phyloP scores from a whole-genome alignment of 208 protist genomes.

The Trypanosoma avium region DNA sequence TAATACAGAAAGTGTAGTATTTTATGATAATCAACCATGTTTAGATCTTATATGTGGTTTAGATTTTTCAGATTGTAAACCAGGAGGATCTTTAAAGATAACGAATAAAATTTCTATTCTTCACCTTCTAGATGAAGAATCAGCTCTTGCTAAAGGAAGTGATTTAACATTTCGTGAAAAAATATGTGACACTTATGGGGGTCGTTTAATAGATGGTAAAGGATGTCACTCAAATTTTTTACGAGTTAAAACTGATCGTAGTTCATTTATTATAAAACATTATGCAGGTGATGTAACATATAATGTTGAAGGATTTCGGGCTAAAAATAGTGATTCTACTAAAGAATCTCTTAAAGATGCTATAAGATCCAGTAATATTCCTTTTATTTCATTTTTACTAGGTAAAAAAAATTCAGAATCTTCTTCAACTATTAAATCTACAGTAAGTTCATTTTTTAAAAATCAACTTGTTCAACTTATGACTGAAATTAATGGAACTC shows the following conservation, averaged over 20 bases:
- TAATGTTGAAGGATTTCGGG: slow-evolving; percentile 31
- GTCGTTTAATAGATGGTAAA: slow-evolving; percentile 25
- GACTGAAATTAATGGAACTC: slow-evolving; percentile 38
- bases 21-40: slow-evolving; percentile 76
- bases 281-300: slow-evolving; percentile 60
- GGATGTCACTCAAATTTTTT: slow-evolving; percentile 32
- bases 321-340: slow-evolving; percentile 37
- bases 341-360: slow-evolving; percentile 34
- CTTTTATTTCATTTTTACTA: slow-evolving; percentile 28
- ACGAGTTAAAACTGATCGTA: slow-evolving; percentile 20
- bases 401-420: neutral
- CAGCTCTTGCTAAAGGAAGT: slow-evolving; percentile 53
- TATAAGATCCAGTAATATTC: slow-evolving; percentile 26
- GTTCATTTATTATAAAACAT: slow-evolving; percentile 39
- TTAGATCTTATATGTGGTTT: slow-evolving; percentile 78
- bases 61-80: slow-evolving; percentile 19
- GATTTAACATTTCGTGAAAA: slow-evolving; percentile 55
- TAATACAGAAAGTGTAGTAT: slow-evolving; percentile 73
- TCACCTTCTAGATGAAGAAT: slow-evolving; percentile 83
- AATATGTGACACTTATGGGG: slow-evolving; percentile 33
- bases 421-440: neutral
- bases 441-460: slow-evolving; percentile 33
- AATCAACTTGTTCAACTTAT: slow-evolving; percentile 39
- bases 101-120: slow-evolving; percentile 70
- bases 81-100: neutral